phyloP scores from a whole-genome alignment of 1,139 yeast genomes.

The Hanseniaspora gamundiae region DNA sequence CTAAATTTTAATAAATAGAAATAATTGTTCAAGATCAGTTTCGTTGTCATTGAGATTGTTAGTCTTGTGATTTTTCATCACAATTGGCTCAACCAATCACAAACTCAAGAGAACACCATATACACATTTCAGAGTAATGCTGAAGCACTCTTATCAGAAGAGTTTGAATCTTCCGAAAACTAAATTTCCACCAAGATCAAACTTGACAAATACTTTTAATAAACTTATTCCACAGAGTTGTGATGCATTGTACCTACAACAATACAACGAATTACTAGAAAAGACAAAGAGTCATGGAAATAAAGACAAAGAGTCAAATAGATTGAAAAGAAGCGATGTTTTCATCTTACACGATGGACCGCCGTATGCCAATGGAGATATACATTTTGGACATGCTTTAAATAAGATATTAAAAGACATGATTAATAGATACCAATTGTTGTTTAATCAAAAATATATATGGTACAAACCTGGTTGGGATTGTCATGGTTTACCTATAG shows the following conservation, averaged over 20 bases:
- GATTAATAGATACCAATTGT: slow-evolving; percentile 57
- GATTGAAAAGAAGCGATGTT: slow-evolving; percentile 20
- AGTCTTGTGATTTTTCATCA: too few relatives aligned
- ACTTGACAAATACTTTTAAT: slow-evolving; percentile 22
- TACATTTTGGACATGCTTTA: slow-evolving; percentile 89
- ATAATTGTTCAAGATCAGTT: too few relatives aligned
- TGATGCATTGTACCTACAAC: slow-evolving; percentile 24
- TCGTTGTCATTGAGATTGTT: too few relatives aligned
- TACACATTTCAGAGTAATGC: too few relatives aligned
- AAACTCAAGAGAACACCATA: neutral
- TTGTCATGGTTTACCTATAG: slow-evolving; percentile 96
- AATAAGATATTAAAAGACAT: slow-evolving; percentile 85
- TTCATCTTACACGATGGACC: slow-evolving; percentile 93
- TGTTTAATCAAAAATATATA: slow-evolving; percentile 43
- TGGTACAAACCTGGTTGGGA: slow-evolving; percentile 94
- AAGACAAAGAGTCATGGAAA: too few relatives aligned
- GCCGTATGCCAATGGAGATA: slow-evolving; percentile 91
- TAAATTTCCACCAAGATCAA: slow-evolving; percentile 38
- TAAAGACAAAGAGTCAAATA: too few relatives aligned
- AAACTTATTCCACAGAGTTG: slow-evolving; percentile 28
- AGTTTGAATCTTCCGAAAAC: slow-evolving; percentile 44
- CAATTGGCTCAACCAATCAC: too few relatives aligned
- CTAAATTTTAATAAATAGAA: too few relatives aligned
- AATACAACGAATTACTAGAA: slow-evolving; percentile 23
- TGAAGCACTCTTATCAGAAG: slow-evolving; percentile 30